Percentiles rank a stretch among this genome's conserved stretches.
Conservation (phyloP, 768 basidiomycete genomes). For the Boletus eberwhitei region DNA sequence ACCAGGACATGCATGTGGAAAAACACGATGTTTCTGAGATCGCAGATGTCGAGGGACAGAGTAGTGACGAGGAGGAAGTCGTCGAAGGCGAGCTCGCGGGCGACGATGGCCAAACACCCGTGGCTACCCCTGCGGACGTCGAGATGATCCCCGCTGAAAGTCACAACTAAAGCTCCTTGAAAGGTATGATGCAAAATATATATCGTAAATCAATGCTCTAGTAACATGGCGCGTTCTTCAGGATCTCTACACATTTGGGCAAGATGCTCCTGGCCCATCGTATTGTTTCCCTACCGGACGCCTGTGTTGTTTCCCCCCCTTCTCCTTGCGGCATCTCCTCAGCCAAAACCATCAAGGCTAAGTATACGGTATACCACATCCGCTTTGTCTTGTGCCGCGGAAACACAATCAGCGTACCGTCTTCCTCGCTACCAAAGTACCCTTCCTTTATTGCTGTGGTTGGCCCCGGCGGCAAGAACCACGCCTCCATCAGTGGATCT, state of each 20-base stretch:
- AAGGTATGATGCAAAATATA: neutral
- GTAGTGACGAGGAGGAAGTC: conserved; percentile 37
- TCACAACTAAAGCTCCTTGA: neutral
- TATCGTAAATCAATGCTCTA: conserved; percentile 6
- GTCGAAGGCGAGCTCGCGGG: conserved; percentile 35
- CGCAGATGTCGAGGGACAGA: conserved; percentile 33
- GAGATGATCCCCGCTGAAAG: conserved; percentile 17
- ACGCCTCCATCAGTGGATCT: conserved; percentile 68
- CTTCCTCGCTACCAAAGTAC: conserved; percentile 47
- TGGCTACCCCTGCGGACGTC: conserved; percentile 19
- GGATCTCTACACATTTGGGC: conserved; percentile 36
- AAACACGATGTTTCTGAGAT: conserved; percentile 14
- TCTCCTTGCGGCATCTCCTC: conserved; percentile 31
- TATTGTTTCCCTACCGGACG: conserved; percentile 20
- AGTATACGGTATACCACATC: conserved; percentile 70
- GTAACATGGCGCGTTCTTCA: conserved; percentile 43
- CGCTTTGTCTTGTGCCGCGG: conserved; percentile 71
- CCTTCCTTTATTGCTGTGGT: conserved; percentile 55
- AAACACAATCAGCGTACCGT: conserved; percentile 50
- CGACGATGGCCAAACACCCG: conserved; percentile 29
- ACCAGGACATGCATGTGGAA: conserved; percentile 7
- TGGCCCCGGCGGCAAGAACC: conserved; percentile 52
- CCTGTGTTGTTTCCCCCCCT: conserved; percentile 21
- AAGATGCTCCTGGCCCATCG: conserved; percentile 43
- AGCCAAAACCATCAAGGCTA: conserved; percentile 52